These are phyloP conservation scores for Pseudovirgaria hyperparasitica DNA, from an alignment of 2,329 filamentous ascomycete species.

Conservation along the genomic window DNA sequence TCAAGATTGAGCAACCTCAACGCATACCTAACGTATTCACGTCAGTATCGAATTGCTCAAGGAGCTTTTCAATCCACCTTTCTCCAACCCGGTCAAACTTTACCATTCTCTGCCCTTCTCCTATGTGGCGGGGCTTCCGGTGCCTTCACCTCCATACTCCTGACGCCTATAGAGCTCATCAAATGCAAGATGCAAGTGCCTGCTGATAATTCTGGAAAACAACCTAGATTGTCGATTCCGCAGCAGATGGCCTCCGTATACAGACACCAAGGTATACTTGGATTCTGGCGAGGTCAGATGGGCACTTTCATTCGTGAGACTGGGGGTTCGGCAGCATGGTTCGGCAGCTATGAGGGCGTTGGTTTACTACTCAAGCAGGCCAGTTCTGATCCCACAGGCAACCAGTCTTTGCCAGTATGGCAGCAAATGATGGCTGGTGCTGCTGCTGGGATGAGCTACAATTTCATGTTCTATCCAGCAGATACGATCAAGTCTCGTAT, in stretches of 20 bases:
- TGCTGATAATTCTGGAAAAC: conserved; percentile 23
- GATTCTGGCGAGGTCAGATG: conserved; percentile 92
- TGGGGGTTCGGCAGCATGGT: conserved; percentile 89
- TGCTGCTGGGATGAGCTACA: conserved; percentile 82
- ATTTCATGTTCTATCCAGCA: conserved; percentile 93
- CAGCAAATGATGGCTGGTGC: conserved; percentile 84
- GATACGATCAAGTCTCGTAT: conserved; percentile 96
- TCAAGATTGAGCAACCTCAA: conserved; percentile 1
- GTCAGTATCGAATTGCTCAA: conserved; percentile 35
- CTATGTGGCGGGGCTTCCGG: conserved; percentile 77
- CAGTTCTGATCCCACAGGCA: conserved; percentile 29
- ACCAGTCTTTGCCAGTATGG: conserved; percentile 57
- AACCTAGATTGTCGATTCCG: conserved; percentile 45
- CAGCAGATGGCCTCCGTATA: conserved; percentile 74
- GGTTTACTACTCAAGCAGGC: no score
- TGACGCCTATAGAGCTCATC: conserved; percentile 92
- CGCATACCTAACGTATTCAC: conserved; percentile 10
- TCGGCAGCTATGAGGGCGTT: conserved; percentile 84
- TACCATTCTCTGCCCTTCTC: conserved; percentile 66
- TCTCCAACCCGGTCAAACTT: conserved; percentile 32
- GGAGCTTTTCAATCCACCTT: conserved; percentile 52
- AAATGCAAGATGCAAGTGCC: conserved; percentile 97
- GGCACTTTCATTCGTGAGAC: conserved; percentile 91
- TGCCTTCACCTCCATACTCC: conserved; percentile 74
- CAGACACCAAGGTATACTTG: conserved; percentile 64